A percentile compares a stretch with the other conserved stretches of the same genome.
phyloP scores from a whole-genome alignment of 2,329 filamentous ascomycete species.

The Coleophoma eucalyptorum region DNA sequence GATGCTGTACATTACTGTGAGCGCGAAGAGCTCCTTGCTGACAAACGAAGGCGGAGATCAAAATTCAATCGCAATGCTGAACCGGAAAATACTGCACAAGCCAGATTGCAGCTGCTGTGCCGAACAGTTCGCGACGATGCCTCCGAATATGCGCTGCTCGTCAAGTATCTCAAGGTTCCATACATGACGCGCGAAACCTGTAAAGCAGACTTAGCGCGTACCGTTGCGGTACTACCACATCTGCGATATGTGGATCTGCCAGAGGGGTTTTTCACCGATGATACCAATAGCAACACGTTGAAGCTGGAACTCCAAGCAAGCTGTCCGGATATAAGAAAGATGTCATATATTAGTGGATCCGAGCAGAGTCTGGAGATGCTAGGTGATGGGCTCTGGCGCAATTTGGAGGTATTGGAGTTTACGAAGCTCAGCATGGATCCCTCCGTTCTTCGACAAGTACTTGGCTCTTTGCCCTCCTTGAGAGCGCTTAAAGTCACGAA shows the following conservation, averaged over 20 bases:
- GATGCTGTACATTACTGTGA: constrained; percentile 94
- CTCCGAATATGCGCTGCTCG: constrained; percentile 60
- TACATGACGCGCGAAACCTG: constrained; percentile 89
- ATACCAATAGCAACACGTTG: constrained; percentile 69
- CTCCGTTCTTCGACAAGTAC: constrained; percentile 63
- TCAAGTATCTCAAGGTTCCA: constrained; percentile 80
- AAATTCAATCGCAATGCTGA: constrained; percentile 74
- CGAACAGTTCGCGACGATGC: constrained; percentile 77
- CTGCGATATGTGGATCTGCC: constrained; percentile 88
- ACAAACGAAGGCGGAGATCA: constrained; percentile 71
- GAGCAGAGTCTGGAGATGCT: constrained; percentile 75
- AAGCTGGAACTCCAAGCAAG: constrained; percentile 80
- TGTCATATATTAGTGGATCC: constrained; percentile 76
- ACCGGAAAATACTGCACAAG: constrained; percentile 73
- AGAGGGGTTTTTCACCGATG: constrained; percentile 81
- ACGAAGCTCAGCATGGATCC: constrained; percentile 67
- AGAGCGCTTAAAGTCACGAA: constrained; percentile 72
- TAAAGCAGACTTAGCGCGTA: constrained; percentile 79
- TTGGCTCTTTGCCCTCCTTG: constrained; percentile 63
- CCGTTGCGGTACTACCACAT: constrained; percentile 80
- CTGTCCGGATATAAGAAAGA: constrained; percentile 82
- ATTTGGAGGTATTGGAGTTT: constrained; percentile 71
- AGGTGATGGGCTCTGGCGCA: constrained; percentile 62
- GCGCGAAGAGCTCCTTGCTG: constrained; percentile 75
- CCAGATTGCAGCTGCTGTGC: constrained; percentile 73